Evolutionary conservation across 164 flowering plant genomes (phyloP).

Genomic region (Houttuynia cordata): DNA sequence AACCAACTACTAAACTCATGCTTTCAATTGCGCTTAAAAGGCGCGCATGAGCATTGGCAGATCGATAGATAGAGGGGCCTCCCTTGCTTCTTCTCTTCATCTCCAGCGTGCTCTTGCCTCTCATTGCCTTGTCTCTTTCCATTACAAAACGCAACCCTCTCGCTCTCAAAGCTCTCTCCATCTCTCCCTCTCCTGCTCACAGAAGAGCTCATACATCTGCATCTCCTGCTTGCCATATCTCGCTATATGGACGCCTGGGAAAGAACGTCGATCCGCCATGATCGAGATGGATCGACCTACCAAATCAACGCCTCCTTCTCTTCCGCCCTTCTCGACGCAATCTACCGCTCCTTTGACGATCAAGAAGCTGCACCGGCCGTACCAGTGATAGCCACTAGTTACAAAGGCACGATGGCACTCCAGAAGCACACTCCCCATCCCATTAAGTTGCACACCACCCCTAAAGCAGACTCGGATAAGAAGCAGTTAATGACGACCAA

Average conservation of each 20-base stretch:
- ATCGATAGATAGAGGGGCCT: background rate
- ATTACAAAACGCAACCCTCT: background rate
- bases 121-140: background rate
- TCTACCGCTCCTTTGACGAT: conserved; percentile 82
- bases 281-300: conserved; percentile 5
- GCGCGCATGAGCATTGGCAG: background rate
- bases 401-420: conserved; percentile 6
- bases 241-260: background rate
- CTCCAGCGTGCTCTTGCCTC: background rate
- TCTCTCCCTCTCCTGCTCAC: background rate
- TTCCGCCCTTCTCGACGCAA: conserved; percentile 77
- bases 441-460: conserved; percentile 67
- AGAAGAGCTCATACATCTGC: too few relatives aligned
- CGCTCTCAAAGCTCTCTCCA: too few relatives aligned
- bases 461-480: too few relatives aligned
- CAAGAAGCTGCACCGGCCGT: conserved; percentile 3
- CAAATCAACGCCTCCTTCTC: conserved; percentile 60
- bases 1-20: too few relatives aligned
- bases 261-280: conserved; percentile 1
- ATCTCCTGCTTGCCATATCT: too few relatives aligned
- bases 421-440: conserved; percentile 22
- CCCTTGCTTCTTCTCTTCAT: background rate
- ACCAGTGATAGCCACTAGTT: background rate
- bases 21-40: too few relatives aligned
- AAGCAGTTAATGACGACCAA: background rate